phyloP scores from a whole-genome alignment of 345 rosid species.

The Rhodamnia rubescens region DNA sequence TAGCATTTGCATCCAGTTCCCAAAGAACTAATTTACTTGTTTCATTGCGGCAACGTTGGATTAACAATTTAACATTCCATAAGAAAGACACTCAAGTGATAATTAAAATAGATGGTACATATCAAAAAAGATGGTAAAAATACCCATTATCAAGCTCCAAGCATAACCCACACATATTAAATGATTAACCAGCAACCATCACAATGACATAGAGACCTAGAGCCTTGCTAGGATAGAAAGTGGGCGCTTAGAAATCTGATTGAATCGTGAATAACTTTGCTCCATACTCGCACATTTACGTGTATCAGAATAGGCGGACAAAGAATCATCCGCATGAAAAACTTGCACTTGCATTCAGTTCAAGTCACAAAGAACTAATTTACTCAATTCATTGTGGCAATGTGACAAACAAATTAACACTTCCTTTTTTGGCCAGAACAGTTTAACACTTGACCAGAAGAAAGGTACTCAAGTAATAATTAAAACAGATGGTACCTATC shows the following conservation, averaged over 20 bases:
- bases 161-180: background rate
- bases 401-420: background rate
- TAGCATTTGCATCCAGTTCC: no score
- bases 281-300: background rate
- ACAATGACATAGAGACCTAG: background rate
- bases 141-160: background rate
- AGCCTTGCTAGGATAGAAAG: background rate
- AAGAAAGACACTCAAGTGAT: no score
- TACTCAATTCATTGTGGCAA: background rate
- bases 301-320: background rate
- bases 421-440: background rate
- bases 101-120: background rate
- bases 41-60: no score
- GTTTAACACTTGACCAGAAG: background rate
- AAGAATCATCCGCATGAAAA: background rate
- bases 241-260: background rate
- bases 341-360: background rate
- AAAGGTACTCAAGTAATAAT: background rate
- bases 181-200: background rate
- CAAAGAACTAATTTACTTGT: background rate
- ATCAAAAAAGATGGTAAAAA: background rate
- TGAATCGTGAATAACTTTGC: background rate
- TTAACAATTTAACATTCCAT: no score
- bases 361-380: background rate
- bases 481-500: background rate